These are phyloP conservation scores for Thozetella sp. DNA, from an alignment of 495 filamentous ascomycete genomes.

Conservation along the genomic window DNA sequence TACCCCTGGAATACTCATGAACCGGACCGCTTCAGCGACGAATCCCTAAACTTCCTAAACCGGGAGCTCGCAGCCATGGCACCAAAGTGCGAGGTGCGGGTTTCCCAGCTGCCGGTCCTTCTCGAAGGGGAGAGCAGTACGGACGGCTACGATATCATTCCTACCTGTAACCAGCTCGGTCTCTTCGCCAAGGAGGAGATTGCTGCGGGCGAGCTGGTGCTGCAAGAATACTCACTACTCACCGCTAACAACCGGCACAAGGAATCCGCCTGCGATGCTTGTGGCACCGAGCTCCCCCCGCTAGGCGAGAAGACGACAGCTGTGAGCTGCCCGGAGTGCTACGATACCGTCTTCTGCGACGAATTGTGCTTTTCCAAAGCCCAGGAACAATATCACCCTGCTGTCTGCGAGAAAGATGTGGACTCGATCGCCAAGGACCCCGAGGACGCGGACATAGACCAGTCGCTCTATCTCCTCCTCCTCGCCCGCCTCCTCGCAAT, in stretches of 20 bases:
- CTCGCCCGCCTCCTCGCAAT: conserved; percentile 82
- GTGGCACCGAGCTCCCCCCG: conserved; percentile 73
- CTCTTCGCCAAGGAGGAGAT: conserved; percentile 88
- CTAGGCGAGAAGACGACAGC: conserved; percentile 44
- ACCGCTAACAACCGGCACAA: conserved; percentile 82
- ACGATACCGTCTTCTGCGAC: conserved; percentile 87
- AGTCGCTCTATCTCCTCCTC: conserved; percentile 79
- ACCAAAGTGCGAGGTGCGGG: conserved; percentile 70
- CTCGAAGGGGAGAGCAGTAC: conserved; percentile 45
- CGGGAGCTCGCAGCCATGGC: conserved; percentile 62
- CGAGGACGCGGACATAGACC: conserved; percentile 67
- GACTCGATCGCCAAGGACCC: conserved; percentile 82
- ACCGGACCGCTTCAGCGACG: conserved; percentile 75
- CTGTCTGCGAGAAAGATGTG: conserved; percentile 82
- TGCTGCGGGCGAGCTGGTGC: conserved; percentile 70
- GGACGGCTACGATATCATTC: conserved; percentile 44
- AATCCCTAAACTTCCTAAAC: conserved; percentile 71
- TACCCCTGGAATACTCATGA: conserved; percentile 95
- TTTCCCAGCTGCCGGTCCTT: conserved; percentile 71
- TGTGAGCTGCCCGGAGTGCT: conserved; percentile 71
- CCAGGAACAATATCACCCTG: conserved; percentile 77
- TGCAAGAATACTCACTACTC: conserved; percentile 77
- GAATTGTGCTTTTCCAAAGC: conserved; percentile 70
- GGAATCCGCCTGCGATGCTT: conserved; percentile 83
- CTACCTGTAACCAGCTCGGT: conserved; percentile 75